phyloP scores from a whole-genome alignment of 2,329 filamentous ascomycete genomes.

The Hypoxylon sp. region DNA sequence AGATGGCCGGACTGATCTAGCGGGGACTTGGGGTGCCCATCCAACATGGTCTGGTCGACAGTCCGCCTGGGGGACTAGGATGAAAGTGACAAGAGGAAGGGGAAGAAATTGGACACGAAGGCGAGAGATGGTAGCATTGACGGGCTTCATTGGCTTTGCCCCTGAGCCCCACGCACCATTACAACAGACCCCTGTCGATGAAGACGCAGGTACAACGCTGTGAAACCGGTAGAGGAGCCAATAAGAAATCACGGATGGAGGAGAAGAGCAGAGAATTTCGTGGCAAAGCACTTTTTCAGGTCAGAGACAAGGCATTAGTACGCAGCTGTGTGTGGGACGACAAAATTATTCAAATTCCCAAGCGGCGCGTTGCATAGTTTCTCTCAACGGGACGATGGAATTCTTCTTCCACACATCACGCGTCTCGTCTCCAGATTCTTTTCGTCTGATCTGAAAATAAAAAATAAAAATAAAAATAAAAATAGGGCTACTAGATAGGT shows the following conservation, averaged over 20 bases:
- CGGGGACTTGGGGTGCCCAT: not conserved
- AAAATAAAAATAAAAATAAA: no score
- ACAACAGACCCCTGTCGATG: conserved; percentile 33
- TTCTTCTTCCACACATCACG: no score
- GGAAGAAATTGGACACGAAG: conserved; percentile 9
- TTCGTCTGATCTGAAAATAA: conserved; percentile 17
- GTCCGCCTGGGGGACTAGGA: conserved; percentile 1
- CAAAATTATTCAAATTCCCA: no score
- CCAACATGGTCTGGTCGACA: not conserved
- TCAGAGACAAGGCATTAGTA: no score
- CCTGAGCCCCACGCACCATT: conserved; percentile 42
- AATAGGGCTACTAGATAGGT: no score
- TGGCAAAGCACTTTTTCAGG: no score
- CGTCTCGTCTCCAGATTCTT: conserved; percentile 4
- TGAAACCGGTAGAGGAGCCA: conserved; percentile 43
- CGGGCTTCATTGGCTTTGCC: conserved; percentile 37
- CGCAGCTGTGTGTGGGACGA: no score
- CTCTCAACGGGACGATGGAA: no score
- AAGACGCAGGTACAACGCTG: conserved; percentile 47
- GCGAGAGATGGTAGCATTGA: not conserved
- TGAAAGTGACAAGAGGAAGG: conserved; percentile 10
- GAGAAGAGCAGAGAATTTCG: no score
- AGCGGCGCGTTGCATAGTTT: conserved; percentile 27
- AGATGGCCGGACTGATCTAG: conserved; percentile 15
- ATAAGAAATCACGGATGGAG: conserved; percentile 32